phyloP scores from a whole-genome alignment of 129 eudicot genomes.

The Glebionis coronaria region DNA sequence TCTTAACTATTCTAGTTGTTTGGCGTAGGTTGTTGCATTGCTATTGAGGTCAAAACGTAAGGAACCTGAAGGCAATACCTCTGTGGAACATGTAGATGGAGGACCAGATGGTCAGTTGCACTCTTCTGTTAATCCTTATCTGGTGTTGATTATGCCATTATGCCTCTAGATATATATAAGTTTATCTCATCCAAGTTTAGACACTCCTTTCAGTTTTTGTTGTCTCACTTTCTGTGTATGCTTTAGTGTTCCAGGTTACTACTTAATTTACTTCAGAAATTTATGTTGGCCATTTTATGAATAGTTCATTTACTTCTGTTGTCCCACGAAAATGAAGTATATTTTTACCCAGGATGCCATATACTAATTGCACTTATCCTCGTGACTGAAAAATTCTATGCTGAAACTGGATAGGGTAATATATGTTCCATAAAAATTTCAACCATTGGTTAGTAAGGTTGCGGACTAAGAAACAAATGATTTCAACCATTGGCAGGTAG shows the following conservation, averaged over 20 bases:
- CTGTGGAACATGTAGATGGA: constrained; percentile 40
- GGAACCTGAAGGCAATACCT: constrained; percentile 35
- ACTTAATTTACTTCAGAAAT: not conserved
- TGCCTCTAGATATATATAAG: constrained; percentile 15
- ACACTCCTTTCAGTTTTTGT: not conserved
- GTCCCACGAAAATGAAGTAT: not conserved
- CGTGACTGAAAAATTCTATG: not conserved
- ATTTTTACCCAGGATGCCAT: not conserved
- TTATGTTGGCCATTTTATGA: not conserved
- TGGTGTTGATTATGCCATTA: constrained; percentile 1
- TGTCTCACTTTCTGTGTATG: not conserved
- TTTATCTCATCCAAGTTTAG: constrained; percentile 8
- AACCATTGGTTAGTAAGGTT: too few relatives aligned
- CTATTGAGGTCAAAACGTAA: constrained; percentile 62
- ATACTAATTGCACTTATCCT: constrained; percentile 10
- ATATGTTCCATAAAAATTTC: too few relatives aligned
- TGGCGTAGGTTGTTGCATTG: constrained; percentile 75
- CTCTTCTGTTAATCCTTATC: not conserved
- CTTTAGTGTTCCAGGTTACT: not conserved
- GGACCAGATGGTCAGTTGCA: constrained; percentile 46
- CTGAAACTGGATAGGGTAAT: not conserved
- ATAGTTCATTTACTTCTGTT: not conserved
- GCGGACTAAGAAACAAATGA: too few relatives aligned
- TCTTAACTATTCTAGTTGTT: constrained; percentile 15
- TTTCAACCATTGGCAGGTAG: too few relatives aligned